phyloP scores from a whole-genome alignment of 2,329 filamentous ascomycete species.

The Fusarium sp. region DNA sequence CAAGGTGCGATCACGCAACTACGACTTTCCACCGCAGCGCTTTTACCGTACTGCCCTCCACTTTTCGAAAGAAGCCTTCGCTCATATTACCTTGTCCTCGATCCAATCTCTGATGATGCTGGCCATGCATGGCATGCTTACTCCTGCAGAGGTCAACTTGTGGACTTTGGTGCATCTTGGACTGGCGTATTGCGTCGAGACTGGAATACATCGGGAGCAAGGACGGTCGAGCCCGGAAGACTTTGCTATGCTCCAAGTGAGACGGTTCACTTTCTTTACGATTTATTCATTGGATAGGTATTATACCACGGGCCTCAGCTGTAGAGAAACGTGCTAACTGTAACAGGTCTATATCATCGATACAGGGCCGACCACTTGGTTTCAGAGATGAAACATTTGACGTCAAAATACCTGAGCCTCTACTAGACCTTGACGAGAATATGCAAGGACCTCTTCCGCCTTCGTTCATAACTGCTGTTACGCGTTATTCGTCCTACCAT shows the following conservation, averaged over 20 bases:
- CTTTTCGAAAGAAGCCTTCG: not conserved
- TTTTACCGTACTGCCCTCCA: not conserved
- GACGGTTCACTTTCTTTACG: not conserved
- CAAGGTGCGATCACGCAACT: not conserved
- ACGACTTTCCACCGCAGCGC: not conserved
- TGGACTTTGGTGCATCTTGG: not conserved
- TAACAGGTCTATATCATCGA: not conserved
- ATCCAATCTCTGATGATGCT: not conserved
- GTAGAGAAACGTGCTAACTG: too few species aligned
- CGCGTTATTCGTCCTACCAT: fast-evolving
- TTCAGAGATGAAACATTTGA: not conserved
- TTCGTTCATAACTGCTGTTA: not conserved
- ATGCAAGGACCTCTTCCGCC: not conserved
- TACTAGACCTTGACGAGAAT: fast-evolving
- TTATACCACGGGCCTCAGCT: too few species aligned
- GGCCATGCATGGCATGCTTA: not conserved
- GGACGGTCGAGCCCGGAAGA: fast-evolving
- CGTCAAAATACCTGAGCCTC: not conserved
- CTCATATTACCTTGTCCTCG: not conserved
- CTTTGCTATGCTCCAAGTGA: not conserved
- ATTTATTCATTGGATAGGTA: not conserved
- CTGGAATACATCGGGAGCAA: not conserved
- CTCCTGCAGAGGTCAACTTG: not conserved
- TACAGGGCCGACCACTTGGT: not conserved
- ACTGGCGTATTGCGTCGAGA: not conserved